Evolutionary conservation across 208 protist genomes (phyloP).

Genomic region (Trypanosoma congolense): DNA sequence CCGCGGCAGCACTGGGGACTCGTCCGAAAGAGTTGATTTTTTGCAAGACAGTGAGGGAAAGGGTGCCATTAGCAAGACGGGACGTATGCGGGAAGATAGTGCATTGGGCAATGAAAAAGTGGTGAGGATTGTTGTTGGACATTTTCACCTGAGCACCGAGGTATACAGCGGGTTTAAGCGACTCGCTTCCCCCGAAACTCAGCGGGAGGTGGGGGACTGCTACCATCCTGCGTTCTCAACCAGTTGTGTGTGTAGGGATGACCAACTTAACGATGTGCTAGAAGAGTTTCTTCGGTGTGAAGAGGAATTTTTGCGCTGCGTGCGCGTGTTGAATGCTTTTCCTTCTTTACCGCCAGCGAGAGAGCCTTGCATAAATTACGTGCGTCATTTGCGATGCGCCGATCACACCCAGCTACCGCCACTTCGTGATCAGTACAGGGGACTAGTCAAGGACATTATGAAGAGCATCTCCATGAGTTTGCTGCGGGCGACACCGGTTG

Average conservation of each 20-base stretch:
- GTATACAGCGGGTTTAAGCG: constrained; percentile 26
- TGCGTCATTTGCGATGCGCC: constrained; percentile 24
- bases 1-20: too few species aligned
- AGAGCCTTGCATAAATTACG: constrained; percentile 24
- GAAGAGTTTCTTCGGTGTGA: constrained; percentile 40
- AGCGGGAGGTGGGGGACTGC: neutral
- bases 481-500: constrained; percentile 15
- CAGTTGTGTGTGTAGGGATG: constrained; percentile 57
- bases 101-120: neutral
- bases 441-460: constrained; percentile 35
- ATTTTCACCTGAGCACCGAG: constrained; percentile 49
- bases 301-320: constrained; percentile 29
- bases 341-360: too few species aligned
- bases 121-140: constrained; percentile 56
- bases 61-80: neutral
- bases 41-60: too few species aligned
- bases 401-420: constrained; percentile 29
- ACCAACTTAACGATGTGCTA: constrained; percentile 56
- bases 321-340: too few species aligned
- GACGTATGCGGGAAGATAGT: neutral
- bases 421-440: constrained; percentile 34
- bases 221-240: constrained; percentile 63
- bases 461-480: constrained; percentile 29
- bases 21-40: too few species aligned
- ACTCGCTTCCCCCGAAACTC: neutral